Evolutionary conservation across 208 protist genomes (phyloP).

Genomic region (Spongospora subterranea): DNA sequence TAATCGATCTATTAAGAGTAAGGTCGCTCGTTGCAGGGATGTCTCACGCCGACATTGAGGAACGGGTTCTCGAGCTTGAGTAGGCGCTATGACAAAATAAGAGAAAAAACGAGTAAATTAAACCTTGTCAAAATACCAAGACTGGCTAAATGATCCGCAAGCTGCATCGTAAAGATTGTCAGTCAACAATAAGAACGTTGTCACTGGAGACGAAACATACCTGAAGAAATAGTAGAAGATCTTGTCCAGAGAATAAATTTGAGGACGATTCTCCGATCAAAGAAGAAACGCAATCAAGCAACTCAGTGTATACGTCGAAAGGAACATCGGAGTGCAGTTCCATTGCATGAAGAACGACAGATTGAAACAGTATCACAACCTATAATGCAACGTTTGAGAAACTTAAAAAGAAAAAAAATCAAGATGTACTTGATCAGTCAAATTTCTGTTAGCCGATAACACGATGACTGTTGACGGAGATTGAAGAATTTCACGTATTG

Average conservation of each 20-base stretch:
- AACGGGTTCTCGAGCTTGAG: conserved; percentile 4
- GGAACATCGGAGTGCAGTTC: background rate
- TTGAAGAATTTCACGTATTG: background rate
- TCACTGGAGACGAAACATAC: background rate
- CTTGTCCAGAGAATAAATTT: background rate
- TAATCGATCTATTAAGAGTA: conserved; percentile 28
- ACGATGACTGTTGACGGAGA: background rate
- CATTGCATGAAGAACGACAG: background rate
- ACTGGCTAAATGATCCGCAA: conserved; percentile 35
- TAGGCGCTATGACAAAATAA: background rate
- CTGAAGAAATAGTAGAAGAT: conserved; percentile 22
- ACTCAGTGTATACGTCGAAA: conserved; percentile 37
- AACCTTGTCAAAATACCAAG: background rate
- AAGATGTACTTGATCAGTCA: background rate
- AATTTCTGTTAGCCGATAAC: background rate
- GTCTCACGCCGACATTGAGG: conserved; percentile 11
- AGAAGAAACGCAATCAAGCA: background rate
- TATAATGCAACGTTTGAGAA: background rate
- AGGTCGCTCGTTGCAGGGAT: conserved; percentile 9
- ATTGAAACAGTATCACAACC: background rate
- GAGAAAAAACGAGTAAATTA: background rate
- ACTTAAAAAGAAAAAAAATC: background rate
- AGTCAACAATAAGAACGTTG: background rate
- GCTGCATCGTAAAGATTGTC: background rate
- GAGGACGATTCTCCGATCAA: conserved; percentile 30